These are phyloP conservation scores for Sequoiadendron giganteum DNA, from an alignment of 75 land plant species.

Conservation along the genomic window DNA sequence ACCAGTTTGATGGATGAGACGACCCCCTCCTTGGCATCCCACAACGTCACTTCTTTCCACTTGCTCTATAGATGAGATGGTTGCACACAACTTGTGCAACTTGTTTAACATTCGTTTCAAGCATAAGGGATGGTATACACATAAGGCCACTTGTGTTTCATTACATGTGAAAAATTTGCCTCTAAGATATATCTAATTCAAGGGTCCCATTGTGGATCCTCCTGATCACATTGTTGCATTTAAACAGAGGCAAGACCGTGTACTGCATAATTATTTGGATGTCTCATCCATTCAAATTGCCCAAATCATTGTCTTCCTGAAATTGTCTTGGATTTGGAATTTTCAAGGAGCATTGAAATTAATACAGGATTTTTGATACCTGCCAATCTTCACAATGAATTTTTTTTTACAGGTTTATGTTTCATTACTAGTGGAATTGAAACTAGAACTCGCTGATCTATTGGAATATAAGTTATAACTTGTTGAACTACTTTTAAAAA, in stretches of 20 bases:
- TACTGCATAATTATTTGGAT: background rate
- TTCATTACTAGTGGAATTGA: background rate
- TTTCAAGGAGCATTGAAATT: background rate
- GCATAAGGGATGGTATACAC: background rate
- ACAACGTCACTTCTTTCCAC: background rate
- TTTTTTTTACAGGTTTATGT: background rate
- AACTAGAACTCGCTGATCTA: too few relatives aligned
- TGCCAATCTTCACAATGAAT: background rate
- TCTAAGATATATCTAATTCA: too few relatives aligned
- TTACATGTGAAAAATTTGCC: background rate
- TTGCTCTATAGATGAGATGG: background rate
- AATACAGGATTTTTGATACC: background rate
- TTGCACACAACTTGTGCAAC: background rate
- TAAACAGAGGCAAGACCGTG: background rate
- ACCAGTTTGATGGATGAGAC: background rate
- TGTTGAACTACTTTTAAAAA: too few relatives aligned
- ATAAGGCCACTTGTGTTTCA: background rate
- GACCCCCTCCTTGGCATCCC: background rate
- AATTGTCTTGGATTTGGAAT: background rate
- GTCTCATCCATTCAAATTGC: background rate
- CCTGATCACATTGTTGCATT: background rate
- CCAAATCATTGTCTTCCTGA: background rate
- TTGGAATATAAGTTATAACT: too few relatives aligned
- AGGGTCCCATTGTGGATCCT: background rate
- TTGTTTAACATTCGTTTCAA: background rate